phyloP scores from a whole-genome alignment of 495 filamentous ascomycete species.

The Hypoxylon lenormandii region DNA sequence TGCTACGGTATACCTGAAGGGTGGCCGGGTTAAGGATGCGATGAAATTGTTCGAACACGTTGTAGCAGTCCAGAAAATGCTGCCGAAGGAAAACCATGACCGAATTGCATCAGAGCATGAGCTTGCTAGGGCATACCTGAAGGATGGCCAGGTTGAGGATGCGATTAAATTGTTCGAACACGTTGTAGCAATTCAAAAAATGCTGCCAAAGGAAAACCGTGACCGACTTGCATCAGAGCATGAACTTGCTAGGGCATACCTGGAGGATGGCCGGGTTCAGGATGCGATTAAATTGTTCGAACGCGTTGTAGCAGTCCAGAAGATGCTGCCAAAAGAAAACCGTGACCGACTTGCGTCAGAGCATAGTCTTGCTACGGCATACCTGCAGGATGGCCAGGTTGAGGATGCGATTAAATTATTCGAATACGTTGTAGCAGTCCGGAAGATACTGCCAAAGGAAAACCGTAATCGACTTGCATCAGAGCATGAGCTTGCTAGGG shows the following conservation, averaged over 20 bases:
- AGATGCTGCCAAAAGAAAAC: not conserved
- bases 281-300: not conserved
- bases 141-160: not conserved
- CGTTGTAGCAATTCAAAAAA: not conserved
- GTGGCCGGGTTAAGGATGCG: constrained; percentile 50
- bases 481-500: constrained; percentile 9
- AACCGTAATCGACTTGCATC: not conserved
- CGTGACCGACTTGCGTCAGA: not conserved
- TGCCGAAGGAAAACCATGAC: constrained; percentile 45
- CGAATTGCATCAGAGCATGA: constrained; percentile 48
- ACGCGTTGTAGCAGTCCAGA: not conserved
- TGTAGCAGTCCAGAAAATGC: constrained; percentile 13
- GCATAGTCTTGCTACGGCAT: constrained; percentile 12
- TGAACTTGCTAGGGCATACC: constrained; percentile 14
- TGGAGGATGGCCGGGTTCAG: not conserved
- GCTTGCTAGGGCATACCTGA: constrained; percentile 50
- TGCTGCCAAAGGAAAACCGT: not conserved
- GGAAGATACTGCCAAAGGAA: not conserved
- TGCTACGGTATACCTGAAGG: constrained; percentile 39
- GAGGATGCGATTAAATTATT: not conserved
- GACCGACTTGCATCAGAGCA: not conserved
- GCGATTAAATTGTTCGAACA: not conserved
- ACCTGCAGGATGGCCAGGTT: constrained; percentile 1
- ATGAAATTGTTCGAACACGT: constrained; percentile 27
- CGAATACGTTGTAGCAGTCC: not conserved